Base-by-base conservation (phyloP, 805 yeast species). In the Kazachstania africana region DNA sequence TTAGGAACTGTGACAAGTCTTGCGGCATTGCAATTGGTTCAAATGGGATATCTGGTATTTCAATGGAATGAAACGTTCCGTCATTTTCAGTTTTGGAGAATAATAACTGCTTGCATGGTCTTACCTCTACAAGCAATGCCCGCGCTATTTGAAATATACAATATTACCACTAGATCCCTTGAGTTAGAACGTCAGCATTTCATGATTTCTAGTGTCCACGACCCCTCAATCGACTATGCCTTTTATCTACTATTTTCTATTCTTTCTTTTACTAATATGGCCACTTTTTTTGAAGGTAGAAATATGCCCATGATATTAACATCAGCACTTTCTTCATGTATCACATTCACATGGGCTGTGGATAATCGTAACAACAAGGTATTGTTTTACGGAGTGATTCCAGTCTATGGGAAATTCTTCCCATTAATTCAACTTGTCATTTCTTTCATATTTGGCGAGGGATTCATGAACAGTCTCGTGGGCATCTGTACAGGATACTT, bases 321-420 rank as follows among this genome's bases (percentile, higher is more conserved):
- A 9, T 33, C 40, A 26, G 53, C 48, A 8, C 44, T 54, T 27
- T 36, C 41, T 6, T 42, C 50, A 8, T 39, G 47, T 28, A 59
- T 75, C 28, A 70, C 77, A 3, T 72, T 64, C 45, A 65, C 75
- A 16, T 76, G 82, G 81, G 68, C 78, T 17, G 56, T 78, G 26
- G 61, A 65, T 13, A 68, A 64, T 48, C 66, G 72, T 48, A 65
- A 70, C 47, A 60, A 67, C 19, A 60, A 63, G 17, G 69, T 74
- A 26, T 66, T 67, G 46, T 72, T 73, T 44, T 62, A 72, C 45
- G 60, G 62, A 38, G 68, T 45, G 45, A 71, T 53, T 68, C 78
- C 37, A 56, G 70, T 45, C 59, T 69, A 53, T 72, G 79, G 32
- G 63, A 76, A 44, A 59, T 75, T 42, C 51, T 71, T 43, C 72